Evolutionary conservation across 176 grass and related monocot species (phyloP), one percentile per base, ranked within the genome.

Genomic region (Ananas comosus): DNA sequence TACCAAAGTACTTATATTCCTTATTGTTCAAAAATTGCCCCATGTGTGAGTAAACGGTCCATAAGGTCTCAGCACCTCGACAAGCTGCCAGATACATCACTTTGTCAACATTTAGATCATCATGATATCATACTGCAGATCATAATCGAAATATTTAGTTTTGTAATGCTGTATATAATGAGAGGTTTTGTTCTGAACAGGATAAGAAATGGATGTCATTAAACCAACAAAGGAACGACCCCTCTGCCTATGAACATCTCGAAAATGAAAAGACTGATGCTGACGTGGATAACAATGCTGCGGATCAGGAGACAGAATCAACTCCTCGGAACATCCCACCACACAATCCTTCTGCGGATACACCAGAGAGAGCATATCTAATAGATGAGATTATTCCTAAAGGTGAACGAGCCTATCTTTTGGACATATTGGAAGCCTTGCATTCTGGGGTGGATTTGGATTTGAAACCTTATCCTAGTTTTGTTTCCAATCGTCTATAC

Each of bases 341-440:
- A 23, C 72, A 93, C 74, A 69, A 99, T 86, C 74, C 70, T 72
- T 68, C 74, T 24, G 94, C 89, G 52, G 82, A 90, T 87, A 74
- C 72, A 56, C 65, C 94, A 70, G 87, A 93, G 51, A 85, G 69
- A 48, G 89, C 69, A 52, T 99, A 99, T 79, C 50, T 68, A 64
- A 63, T 99, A 12, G 69, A 92, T 76, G 79, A 93, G 66, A 99
- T 99, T 76, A 91, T 99, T 78, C 87, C 89, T 33, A 90, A 64
- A 66, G 80, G 64, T 74, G 74, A 93, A 71, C 72, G 84, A 4
- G 21, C 65, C 3, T 68, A 93, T 70, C 89, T 99, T 69, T 64
- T 90, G 53, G 69, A 90, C 59, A 99, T 93, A 74, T 12, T 99
- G 23, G 64, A 53, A 14, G 75, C 82, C 80, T 29, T 83, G 17